Percentiles rank a stretch among this genome's conserved stretches.
These are phyloP conservation scores for Phytophthora melonis DNA, from an alignment of 352 stramenopile genomes.

Conservation along the genomic window DNA sequence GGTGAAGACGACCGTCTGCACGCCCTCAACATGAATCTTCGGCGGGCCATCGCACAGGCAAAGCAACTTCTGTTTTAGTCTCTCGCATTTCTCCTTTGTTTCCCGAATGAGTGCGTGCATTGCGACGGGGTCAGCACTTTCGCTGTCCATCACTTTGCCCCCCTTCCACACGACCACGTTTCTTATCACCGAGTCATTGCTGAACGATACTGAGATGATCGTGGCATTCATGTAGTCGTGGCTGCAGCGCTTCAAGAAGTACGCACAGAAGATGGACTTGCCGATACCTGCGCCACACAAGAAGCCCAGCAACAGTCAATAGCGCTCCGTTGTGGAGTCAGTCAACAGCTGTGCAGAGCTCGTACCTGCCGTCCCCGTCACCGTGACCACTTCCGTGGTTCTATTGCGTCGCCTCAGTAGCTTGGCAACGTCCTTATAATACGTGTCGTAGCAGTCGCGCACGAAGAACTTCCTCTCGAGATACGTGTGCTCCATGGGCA, in stretches of 20 bases:
- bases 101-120: neutral
- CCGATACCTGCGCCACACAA: neutral
- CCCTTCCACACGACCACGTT: neutral
- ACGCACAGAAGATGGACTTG: neutral
- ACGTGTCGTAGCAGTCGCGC: neutral
- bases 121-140: rapidly evolving
- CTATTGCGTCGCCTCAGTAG: too few relatives aligned
- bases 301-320: too few relatives aligned
- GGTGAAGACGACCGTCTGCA: neutral
- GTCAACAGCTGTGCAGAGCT: too few relatives aligned
- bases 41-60: neutral
- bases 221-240: neutral
- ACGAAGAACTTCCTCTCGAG: neutral
- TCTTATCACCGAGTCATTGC: neutral
- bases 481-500: neutral
- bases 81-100: neutral
- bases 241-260: neutral
- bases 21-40: neutral
- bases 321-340: too few relatives aligned
- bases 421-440: too few relatives aligned
- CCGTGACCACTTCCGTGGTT: too few relatives aligned
- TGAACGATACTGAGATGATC: neutral
- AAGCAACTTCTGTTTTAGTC: too few relatives aligned
- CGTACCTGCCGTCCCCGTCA: too few relatives aligned
- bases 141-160: neutral